Percentiles rank a stretch among this genome's conserved stretches.
Evolutionary conservation across 768 basidiomycete species (phyloP).

Genomic region (Pisolithus marmoratus): DNA sequence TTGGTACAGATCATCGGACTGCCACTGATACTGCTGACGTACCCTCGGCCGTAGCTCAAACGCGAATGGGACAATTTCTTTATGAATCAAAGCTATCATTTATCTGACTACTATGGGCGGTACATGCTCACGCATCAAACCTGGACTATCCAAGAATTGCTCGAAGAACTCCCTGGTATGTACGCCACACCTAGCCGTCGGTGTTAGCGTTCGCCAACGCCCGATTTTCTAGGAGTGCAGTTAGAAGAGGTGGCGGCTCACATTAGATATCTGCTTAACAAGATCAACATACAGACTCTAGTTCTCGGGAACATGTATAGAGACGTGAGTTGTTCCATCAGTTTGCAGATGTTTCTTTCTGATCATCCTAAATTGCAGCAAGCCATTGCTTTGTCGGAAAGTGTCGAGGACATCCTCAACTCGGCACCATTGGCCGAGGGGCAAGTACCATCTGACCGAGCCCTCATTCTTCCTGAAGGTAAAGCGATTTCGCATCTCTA

Average conservation of each 20-base stretch:
- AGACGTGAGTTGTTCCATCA: conserved; percentile 47
- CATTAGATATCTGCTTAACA: conserved; percentile 50
- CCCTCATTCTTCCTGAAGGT: conserved; percentile 71
- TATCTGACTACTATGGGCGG: conserved; percentile 71
- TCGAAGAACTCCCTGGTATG: conserved; percentile 72
- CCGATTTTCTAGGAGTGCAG: conserved; percentile 51
- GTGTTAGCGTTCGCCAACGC: not conserved
- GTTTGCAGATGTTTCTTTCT: not conserved
- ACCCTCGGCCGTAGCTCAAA: conserved; percentile 44
- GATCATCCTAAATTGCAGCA: conserved; percentile 42
- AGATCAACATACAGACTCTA: conserved; percentile 65
- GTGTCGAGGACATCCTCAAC: conserved; percentile 61
- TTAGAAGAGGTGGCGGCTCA: conserved; percentile 65
- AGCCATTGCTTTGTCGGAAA: conserved; percentile 65
- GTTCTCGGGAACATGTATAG: conserved; percentile 81
- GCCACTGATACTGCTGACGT: conserved; percentile 1
- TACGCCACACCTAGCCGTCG: conserved; percentile 3
- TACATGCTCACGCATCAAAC: conserved; percentile 66
- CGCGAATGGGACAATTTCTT: conserved; percentile 84
- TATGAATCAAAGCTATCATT: conserved; percentile 73
- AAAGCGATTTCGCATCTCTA: conserved; percentile 9
- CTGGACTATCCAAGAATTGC: conserved; percentile 74
- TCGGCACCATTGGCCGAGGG: conserved; percentile 37
- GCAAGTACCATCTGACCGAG: conserved; percentile 32
- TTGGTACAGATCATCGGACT: conserved; percentile 25